A percentile compares a stretch with the other conserved stretches of the same genome.
These are phyloP conservation scores for Vickermania spadyakhi DNA, from an alignment of 208 protist genomes.

Conservation along the genomic window DNA sequence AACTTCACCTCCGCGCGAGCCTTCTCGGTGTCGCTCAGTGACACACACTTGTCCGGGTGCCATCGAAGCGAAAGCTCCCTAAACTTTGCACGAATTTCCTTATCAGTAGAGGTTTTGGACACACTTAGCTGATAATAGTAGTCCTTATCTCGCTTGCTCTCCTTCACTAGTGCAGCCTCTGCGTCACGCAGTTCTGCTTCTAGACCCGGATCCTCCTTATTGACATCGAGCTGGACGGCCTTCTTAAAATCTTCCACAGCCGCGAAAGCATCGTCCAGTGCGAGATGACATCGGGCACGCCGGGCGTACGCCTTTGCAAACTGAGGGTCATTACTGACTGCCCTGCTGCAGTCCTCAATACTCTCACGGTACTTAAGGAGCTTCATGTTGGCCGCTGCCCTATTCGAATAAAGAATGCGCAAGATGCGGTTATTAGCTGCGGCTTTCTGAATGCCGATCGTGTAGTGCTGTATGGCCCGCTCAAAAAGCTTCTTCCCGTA, in stretches of 20 bases:
- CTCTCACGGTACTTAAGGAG: constrained; percentile 76
- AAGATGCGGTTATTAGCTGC: constrained; percentile 70
- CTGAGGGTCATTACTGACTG: constrained; percentile 62
- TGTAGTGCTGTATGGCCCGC: constrained; percentile 67
- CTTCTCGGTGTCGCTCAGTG: constrained; percentile 48
- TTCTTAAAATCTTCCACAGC: constrained; percentile 81
- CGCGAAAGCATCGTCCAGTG: constrained; percentile 68
- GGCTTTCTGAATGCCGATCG: constrained; percentile 48
- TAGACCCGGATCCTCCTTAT: constrained; percentile 42
- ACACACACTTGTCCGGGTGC: constrained; percentile 88
- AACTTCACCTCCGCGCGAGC: constrained; percentile 81
- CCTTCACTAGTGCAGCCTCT: constrained; percentile 57
- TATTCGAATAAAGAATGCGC: constrained; percentile 89
- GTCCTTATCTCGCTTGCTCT: constrained; percentile 80
- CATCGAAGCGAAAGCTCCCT: constrained; percentile 83
- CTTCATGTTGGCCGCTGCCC: constrained; percentile 85
- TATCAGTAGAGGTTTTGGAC: constrained; percentile 42
- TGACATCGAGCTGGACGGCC: constrained; percentile 61
- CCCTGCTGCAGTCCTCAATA: constrained; percentile 84
- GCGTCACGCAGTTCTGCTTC: constrained; percentile 53
- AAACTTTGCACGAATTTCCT: constrained; percentile 83
- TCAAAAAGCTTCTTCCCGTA: constrained; percentile 77
- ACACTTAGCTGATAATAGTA: constrained; percentile 84
- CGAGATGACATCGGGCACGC: constrained; percentile 75
- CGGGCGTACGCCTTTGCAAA: constrained; percentile 89